Conservation (phyloP, 106 monocot genomes). For the Cymbidium sinense region DNA sequence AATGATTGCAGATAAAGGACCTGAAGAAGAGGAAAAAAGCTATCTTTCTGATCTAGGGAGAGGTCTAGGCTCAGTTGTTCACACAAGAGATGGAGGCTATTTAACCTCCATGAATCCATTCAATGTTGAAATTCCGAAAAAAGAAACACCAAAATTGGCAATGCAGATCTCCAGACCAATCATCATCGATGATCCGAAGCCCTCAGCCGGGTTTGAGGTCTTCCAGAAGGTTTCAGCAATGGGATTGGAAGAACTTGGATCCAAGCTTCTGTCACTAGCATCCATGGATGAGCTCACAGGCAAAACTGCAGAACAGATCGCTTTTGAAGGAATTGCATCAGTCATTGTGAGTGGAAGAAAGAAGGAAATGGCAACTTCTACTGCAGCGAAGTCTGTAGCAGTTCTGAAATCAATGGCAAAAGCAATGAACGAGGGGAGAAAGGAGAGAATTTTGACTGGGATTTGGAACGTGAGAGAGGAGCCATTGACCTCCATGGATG, state of each 20-base stretch:
- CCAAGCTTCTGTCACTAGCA: slow-evolving; percentile 30
- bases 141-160: slow-evolving; percentile 58
- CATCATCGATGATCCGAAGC: slow-evolving; percentile 32
- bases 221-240: slow-evolving; percentile 57
- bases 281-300: slow-evolving; percentile 76
- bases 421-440: slow-evolving; percentile 44
- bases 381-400: slow-evolving; percentile 52
- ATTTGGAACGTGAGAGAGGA: slow-evolving; percentile 74
- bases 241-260: slow-evolving; percentile 39
- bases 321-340: slow-evolving; percentile 84
- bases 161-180: slow-evolving; percentile 85
- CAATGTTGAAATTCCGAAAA: slow-evolving; percentile 29
- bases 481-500: slow-evolving; percentile 31
- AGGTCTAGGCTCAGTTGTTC: slow-evolving; percentile 66
- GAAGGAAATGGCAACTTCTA: slow-evolving; percentile 66
- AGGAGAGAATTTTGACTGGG: slow-evolving; percentile 59
- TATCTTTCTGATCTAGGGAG: slow-evolving; percentile 80
- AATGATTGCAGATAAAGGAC: neutral
- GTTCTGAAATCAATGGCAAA: slow-evolving; percentile 46
- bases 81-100: slow-evolving; percentile 87
- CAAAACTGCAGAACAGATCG: slow-evolving; percentile 88
- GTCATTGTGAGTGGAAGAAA: slow-evolving; percentile 66
- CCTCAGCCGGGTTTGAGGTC: slow-evolving; percentile 56
- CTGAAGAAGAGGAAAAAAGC: neutral
- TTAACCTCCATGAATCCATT: slow-evolving; percentile 68